Evolutionary conservation across 148 eudicot species (phyloP).

Genomic region (Heliamphora exappendiculata): DNA sequence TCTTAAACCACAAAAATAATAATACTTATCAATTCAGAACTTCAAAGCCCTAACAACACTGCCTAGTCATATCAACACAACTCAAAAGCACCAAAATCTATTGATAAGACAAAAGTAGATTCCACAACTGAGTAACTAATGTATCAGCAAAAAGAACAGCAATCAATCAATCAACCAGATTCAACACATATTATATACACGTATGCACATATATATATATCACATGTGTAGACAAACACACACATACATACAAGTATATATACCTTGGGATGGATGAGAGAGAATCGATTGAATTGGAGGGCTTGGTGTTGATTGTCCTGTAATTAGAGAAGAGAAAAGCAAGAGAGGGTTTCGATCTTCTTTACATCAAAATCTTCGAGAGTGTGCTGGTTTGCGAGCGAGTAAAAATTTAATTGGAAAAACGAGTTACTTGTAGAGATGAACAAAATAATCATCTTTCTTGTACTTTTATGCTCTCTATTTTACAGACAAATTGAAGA

Average conservation of each 20-base stretch:
- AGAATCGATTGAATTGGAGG: background rate
- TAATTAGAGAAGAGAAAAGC: background rate
- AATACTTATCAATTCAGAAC: background rate
- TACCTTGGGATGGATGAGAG: slow-evolving; percentile 1
- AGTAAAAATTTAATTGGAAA: background rate
- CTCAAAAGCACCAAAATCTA: background rate
- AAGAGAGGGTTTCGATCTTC: background rate
- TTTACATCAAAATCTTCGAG: too few relatives aligned
- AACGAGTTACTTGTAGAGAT: background rate
- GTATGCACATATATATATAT: background rate
- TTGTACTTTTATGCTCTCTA: too few relatives aligned
- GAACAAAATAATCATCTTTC: too few relatives aligned
- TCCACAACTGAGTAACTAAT: background rate
- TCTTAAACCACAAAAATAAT: background rate
- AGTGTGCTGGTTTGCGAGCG: background rate
- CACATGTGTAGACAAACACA: background rate
- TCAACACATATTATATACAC: background rate
- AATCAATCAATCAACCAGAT: background rate
- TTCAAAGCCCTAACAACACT: background rate
- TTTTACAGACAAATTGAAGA: too few relatives aligned
- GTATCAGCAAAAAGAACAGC: background rate
- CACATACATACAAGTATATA: background rate
- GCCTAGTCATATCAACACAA: background rate
- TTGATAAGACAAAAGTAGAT: background rate
- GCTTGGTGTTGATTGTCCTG: too few relatives aligned